Evolutionary conservation across 1,139 yeast species (phyloP).

Genomic region (Saccharomyces hybrid): DNA sequence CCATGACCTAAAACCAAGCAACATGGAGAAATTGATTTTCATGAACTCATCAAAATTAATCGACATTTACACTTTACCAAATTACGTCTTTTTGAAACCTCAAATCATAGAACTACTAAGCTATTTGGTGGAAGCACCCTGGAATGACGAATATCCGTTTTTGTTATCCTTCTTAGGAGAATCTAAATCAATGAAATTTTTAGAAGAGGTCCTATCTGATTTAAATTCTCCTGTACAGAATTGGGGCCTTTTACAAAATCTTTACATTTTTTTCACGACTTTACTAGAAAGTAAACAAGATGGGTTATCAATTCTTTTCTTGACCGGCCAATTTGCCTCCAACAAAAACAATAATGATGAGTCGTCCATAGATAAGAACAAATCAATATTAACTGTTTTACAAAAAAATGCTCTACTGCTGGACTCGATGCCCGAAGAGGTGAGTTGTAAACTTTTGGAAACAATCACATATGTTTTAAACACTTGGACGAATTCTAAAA

Average conservation of each 20-base stretch:
- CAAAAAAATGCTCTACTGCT: slow-evolving; percentile 51
- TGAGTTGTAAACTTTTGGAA: slow-evolving; percentile 48
- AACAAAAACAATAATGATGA: slow-evolving; percentile 5
- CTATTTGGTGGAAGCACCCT: slow-evolving; percentile 52
- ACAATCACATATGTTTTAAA: slow-evolving; percentile 60
- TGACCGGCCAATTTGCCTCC: slow-evolving; percentile 57
- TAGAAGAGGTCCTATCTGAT: slow-evolving; percentile 53
- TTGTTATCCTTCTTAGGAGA: slow-evolving; percentile 73
- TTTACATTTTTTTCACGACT: slow-evolving; percentile 69
- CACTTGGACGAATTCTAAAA: slow-evolving; percentile 59
- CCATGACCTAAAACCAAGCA: slow-evolving; percentile 45
- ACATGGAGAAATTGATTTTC: slow-evolving; percentile 57
- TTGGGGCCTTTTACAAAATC: slow-evolving; percentile 46
- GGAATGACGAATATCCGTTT: slow-evolving; percentile 64
- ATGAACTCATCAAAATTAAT: slow-evolving; percentile 51
- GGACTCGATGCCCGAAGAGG: slow-evolving; percentile 50
- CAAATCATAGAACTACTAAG: slow-evolving; percentile 53
- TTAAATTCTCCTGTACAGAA: slow-evolving; percentile 55
- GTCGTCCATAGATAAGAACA: slow-evolving; percentile 8
- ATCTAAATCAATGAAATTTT: slow-evolving; percentile 50
- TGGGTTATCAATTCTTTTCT: slow-evolving; percentile 70
- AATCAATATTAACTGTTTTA: slow-evolving; percentile 47
- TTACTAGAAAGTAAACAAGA: slow-evolving; percentile 77
- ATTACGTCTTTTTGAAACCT: slow-evolving; percentile 37
- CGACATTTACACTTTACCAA: slow-evolving; percentile 47